Evolutionary conservation across 306 rosid genomes (phyloP), one percentile per base, ranked within the genome.

Genomic region (Canavalia ensiformis): DNA sequence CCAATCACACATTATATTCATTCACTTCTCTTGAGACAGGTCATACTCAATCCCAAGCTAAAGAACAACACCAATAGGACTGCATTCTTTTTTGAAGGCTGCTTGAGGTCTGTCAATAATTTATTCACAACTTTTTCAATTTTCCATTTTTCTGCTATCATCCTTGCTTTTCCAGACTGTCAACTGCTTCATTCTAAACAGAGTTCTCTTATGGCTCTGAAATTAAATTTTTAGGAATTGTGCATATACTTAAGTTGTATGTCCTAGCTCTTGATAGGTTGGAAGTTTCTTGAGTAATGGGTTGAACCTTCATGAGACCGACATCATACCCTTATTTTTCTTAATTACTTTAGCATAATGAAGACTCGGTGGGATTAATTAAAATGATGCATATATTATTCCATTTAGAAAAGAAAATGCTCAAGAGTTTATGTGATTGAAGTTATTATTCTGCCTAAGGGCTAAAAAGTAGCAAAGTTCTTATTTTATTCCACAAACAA

Each of bases 21-120:
- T 86, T 84, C 10, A 50, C 76, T 80, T 92, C 33, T 59, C 70
- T 84, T 85, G 92, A 80, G 74, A 65, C 92, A 90, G 98, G 97
- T 91, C 56, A 88, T 94, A 64, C 8, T 92, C 31, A 94, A 92
- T 78, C 97, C 98, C 54, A 85, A 82, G 84, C 90, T 92, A 31
- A 79, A 87, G 87, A 90, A 88, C 84, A 94, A 56, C 63, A 90
- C 90, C 87, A 85, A 90, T 78, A 89, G 76, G 85, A 91, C 93
- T 69, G 98, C 97, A 5, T 73, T 90, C 4, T 94, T 91, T 78
- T 94, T 92, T 77, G 94, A 94, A 90, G 98, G 97, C 49, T 94
- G 98, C 83, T 87, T 94, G 76, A 94, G 98, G 98, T 94, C 31
- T 72, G 45, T 9, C 77, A 55, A 77, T 51, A 63, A 37, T 12